Conservation (phyloP, 140 eudicot species). For the Senecio squalidus region DNA sequence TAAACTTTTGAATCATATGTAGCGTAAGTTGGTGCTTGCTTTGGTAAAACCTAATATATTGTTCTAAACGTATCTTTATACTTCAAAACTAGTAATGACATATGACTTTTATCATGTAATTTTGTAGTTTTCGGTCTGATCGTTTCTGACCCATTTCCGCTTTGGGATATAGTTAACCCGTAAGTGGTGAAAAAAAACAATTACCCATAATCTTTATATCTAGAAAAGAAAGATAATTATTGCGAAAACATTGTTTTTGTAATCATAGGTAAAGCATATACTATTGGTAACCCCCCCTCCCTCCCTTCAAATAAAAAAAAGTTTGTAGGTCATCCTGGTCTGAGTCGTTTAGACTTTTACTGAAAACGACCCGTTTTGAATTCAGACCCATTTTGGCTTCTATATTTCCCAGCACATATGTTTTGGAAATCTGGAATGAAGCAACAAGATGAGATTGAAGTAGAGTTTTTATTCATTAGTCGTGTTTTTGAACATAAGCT, state of each 20-base stretch:
- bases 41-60: conserved; percentile 14
- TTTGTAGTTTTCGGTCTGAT: background rate
- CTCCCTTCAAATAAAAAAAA: too few species aligned
- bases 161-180: background rate
- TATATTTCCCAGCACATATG: background rate
- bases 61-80: conserved; percentile 18
- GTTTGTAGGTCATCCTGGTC: background rate
- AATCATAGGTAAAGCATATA: too few species aligned
- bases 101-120: conserved; percentile 7
- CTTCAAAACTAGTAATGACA: conserved; percentile 15
- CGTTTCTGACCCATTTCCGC: background rate
- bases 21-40: conserved; percentile 1
- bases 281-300: too few species aligned
- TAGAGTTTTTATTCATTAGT: conserved; percentile 16
- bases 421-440: background rate
- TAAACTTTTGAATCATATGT: background rate
- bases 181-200: background rate
- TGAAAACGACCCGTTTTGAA: background rate
- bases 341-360: background rate
- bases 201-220: too few species aligned
- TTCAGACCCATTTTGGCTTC: background rate
- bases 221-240: too few species aligned
- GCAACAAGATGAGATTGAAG: background rate
- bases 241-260: too few species aligned
- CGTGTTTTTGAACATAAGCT: background rate